Evolutionary conservation across 2,329 filamentous ascomycete species (phyloP).

Genomic region (Scedosporium apiospermum): DNA sequence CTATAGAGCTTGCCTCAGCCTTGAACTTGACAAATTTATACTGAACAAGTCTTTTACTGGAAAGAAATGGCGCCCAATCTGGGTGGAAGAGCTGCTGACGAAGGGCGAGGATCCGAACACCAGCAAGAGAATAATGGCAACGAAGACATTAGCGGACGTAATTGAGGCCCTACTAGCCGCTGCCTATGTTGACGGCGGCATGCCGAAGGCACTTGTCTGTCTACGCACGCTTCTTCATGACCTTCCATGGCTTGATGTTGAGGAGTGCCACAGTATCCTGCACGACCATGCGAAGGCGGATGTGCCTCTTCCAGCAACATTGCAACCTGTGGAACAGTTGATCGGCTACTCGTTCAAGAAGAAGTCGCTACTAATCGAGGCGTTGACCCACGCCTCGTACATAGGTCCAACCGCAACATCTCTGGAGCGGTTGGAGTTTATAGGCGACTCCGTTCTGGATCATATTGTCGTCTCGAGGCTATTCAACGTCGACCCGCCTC

Average conservation of each 20-base stretch:
- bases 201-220: slow-evolving; percentile 52
- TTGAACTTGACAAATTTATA: slow-evolving; percentile 64
- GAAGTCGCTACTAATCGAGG: slow-evolving; percentile 61
- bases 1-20: slow-evolving; percentile 49
- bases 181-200: slow-evolving; percentile 59
- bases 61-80: slow-evolving; percentile 61
- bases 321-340: slow-evolving; percentile 49
- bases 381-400: slow-evolving; percentile 67
- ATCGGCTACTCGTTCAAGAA: slow-evolving; percentile 65
- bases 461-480: slow-evolving; percentile 59
- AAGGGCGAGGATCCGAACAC: slow-evolving; percentile 8
- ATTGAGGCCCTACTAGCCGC: slow-evolving; percentile 78
- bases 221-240: slow-evolving; percentile 58
- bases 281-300: slow-evolving; percentile 27
- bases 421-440: slow-evolving; percentile 72
- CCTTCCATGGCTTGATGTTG: slow-evolving; percentile 40
- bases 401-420: slow-evolving; percentile 30
- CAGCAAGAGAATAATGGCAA: slow-evolving; percentile 41
- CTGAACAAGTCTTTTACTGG: slow-evolving; percentile 58
- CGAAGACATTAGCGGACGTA: slow-evolving; percentile 79
- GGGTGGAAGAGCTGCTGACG: slow-evolving; percentile 31
- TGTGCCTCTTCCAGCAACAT: slow-evolving; percentile 25
- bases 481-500: slow-evolving; percentile 32
- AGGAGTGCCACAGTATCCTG: slow-evolving; percentile 30
- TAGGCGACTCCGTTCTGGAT: slow-evolving; percentile 82